These are phyloP conservation scores for Jamesozyma lodderae DNA, from an alignment of 805 yeast species.

Conservation along the genomic window DNA sequence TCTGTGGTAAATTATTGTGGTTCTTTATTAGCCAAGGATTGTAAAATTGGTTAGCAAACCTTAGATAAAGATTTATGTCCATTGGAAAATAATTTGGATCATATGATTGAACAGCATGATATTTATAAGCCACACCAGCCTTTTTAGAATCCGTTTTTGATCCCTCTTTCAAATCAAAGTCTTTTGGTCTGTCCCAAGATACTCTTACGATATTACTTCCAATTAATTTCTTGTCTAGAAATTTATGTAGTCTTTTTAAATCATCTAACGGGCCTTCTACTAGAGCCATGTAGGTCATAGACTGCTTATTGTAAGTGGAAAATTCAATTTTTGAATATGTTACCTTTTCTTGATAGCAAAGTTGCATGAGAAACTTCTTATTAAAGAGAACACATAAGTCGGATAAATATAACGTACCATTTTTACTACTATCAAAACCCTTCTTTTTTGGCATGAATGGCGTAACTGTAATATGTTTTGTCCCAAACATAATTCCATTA, in stretches of 20 bases:
- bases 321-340: conserved; percentile 12
- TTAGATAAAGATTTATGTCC: too few species aligned
- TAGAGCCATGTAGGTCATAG: conserved; percentile 18
- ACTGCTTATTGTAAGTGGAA: conserved; percentile 9
- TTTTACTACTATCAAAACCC: neutral
- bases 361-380: conserved; percentile 18
- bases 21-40: too few species aligned
- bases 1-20: too few species aligned
- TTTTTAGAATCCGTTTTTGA: too few species aligned
- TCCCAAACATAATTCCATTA: neutral
- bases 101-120: too few species aligned
- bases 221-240: conserved; percentile 19
- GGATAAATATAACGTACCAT: conserved; percentile 12
- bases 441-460: neutral
- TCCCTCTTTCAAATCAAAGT: neutral
- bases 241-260: conserved; percentile 18
- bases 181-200: conserved; percentile 13
- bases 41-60: too few species aligned
- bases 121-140: too few species aligned
- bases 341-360: conserved; percentile 22
- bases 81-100: too few species aligned
- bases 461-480: neutral
- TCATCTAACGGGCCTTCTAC: conserved; percentile 14
- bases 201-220: conserved; percentile 23
- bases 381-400: conserved; percentile 26